phyloP scores from a whole-genome alignment of 805 yeast species.

The Dipodascus albidus region DNA sequence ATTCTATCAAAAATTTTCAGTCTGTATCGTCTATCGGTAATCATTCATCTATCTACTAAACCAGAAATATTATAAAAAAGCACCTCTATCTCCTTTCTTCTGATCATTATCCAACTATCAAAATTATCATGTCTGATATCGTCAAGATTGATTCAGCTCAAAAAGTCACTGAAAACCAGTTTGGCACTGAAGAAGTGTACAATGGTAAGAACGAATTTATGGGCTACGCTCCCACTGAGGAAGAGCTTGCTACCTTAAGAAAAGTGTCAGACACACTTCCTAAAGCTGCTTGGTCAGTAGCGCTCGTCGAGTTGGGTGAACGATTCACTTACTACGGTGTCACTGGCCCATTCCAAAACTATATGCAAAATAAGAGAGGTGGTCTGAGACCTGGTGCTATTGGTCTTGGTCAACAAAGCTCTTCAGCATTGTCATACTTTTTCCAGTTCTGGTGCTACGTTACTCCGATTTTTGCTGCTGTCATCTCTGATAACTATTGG shows the following conservation, averaged over 20 bases:
- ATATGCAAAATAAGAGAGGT: conserved; percentile 40
- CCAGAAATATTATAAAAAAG: background rate
- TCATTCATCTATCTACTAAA: too few species aligned
- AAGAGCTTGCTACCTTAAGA: conserved; percentile 40
- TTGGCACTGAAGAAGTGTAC: conserved; percentile 1
- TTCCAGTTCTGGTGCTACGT: conserved; percentile 77
- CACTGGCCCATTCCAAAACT: conserved; percentile 66
- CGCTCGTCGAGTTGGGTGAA: conserved; percentile 68
- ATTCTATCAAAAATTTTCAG: too few species aligned
- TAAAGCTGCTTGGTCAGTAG: conserved; percentile 47
- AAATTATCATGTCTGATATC: background rate
- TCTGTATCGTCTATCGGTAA: too few species aligned
- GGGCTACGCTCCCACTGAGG: conserved; percentile 35
- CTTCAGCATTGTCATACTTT: conserved; percentile 62
- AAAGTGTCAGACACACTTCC: conserved; percentile 44
- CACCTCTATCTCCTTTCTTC: background rate
- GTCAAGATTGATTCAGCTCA: background rate
- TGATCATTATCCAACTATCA: background rate
- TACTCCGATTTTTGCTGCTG: conserved; percentile 70
- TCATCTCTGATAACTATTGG: conserved; percentile 60
- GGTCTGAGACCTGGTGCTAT: conserved; percentile 41
- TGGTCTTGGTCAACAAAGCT: conserved; percentile 46
- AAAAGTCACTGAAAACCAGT: background rate
- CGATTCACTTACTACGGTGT: conserved; percentile 74
- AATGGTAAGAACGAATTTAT: background rate